Conservation (phyloP, 768 basidiomycete genomes). For the Podaxis carcinomalis region DNA sequence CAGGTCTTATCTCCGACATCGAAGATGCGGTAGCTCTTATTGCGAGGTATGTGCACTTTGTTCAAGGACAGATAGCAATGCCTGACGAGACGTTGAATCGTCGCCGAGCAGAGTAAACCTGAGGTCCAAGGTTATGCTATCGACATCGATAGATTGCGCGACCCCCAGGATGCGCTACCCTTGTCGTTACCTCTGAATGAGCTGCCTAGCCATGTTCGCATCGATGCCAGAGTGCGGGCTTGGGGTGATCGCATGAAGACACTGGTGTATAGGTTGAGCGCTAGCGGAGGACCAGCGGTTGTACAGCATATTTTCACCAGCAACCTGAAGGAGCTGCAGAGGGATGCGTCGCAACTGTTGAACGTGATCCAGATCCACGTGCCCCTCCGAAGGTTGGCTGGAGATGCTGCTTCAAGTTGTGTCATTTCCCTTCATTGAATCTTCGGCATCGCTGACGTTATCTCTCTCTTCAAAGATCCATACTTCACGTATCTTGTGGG, state of each 20-base stretch:
- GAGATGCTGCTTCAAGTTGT: slow-evolving; percentile 22
- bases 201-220: slow-evolving; percentile 17
- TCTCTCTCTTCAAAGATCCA: slow-evolving; percentile 19
- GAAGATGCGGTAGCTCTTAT: slow-evolving; percentile 34
- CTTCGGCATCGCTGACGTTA: neutral
- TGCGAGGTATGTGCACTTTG: slow-evolving; percentile 32
- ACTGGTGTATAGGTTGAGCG: slow-evolving; percentile 25
- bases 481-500: slow-evolving; percentile 23
- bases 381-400: slow-evolving; percentile 23
- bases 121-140: slow-evolving; percentile 21
- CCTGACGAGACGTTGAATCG: neutral
- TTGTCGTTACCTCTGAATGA: slow-evolving; percentile 27
- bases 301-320: slow-evolving; percentile 46
- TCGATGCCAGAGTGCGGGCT: slow-evolving; percentile 12
- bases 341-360: slow-evolving; percentile 32
- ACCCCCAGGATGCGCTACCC: slow-evolving; percentile 29
- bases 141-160: slow-evolving; percentile 26
- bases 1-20: slow-evolving; percentile 40
- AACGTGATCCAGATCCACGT: slow-evolving; percentile 34
- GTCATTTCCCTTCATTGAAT: neutral
- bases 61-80: neutral
- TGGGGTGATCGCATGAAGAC: slow-evolving; percentile 32
- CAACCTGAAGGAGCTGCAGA: slow-evolving; percentile 38
- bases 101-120: slow-evolving; percentile 16
- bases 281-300: slow-evolving; percentile 11